Base-by-base conservation (phyloP, 352 stramenopile species). In the Globisporangium recalcitrans region DNA sequence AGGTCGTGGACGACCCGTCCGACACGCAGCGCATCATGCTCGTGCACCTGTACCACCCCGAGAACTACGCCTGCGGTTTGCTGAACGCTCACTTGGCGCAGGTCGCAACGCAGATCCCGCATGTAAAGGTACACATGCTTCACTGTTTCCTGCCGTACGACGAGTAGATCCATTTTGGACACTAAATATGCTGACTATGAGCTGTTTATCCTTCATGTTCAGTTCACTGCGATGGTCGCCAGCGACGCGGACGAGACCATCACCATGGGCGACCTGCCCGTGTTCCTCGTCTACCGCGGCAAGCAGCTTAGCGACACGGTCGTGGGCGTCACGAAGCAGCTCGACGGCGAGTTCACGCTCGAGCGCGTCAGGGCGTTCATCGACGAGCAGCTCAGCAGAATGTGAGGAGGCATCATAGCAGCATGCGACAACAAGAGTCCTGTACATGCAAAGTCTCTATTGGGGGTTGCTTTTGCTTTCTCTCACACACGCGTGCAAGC, bases 1-100 rank as follows among this genome's bases (percentile, higher is more conserved):
- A 74, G 26, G 60, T 90, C 42, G 70, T 68, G 1, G 70, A 81
- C 49, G 53, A 60, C 16, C 29, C 21, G 38, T 46, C 62, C 4
- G 51, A 62, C 24, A 47, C 67, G 42, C 59, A 71, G 42, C 49
- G 62, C 36, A 60, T 65, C 14, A 67, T 75, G 58, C 49, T 90
- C 22, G 72, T 93, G 31, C 83, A 93, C 52, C 69, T 93, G 5
- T 91, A 82, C 47, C 72, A 90, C 40, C 62, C 74, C 0, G 81
- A 90, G 26, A 95, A 80, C 69, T 88, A 92, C 55, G 66, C 79
- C n/a, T 95, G 85, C 32, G 52, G 63, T 1, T 65, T 92, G 27
- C 63, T 95, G 19, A 95, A 95, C 58, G 60, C 73, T 26, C 80
- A 89, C 51, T 69, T 95, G 2, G 69, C 78, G 60, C 16, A 70